A percentile compares a stretch with the other conserved stretches of the same genome.
phyloP scores from a whole-genome alignment of 345 rosid genomes.

The Hypericum androsaemum region DNA sequence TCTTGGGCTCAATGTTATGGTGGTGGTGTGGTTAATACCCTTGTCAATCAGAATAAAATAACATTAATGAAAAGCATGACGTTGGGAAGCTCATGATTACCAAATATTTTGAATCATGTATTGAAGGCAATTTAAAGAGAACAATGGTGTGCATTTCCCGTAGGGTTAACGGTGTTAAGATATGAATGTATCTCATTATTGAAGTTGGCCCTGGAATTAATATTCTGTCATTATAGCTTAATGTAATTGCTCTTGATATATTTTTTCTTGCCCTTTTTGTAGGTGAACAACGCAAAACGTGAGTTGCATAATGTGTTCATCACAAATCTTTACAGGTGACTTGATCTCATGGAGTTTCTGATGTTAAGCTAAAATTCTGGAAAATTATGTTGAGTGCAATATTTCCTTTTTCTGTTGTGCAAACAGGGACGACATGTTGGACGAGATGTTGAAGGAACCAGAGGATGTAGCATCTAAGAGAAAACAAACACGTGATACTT shows the following conservation, averaged over 20 bases:
- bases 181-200: too few relatives aligned
- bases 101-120: too few relatives aligned
- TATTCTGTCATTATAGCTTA: slow-evolving; percentile 3
- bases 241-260: neutral
- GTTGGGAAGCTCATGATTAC: too few relatives aligned
- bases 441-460: slow-evolving; percentile 32
- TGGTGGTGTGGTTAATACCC: too few relatives aligned
- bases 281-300: slow-evolving; percentile 35
- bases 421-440: slow-evolving; percentile 26
- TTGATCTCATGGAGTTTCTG: neutral
- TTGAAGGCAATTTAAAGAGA: too few relatives aligned
- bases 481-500: slow-evolving; percentile 14
- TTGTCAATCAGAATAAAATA: too few relatives aligned
- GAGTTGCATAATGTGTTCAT: slow-evolving; percentile 26
- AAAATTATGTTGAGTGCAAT: neutral
- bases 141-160: too few relatives aligned
- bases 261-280: neutral
- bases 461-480: slow-evolving; percentile 19
- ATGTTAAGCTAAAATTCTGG: neutral
- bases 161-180: too few relatives aligned
- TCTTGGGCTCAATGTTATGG: too few relatives aligned
- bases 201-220: too few relatives aligned
- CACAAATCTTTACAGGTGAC: slow-evolving; percentile 23
- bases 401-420: neutral
- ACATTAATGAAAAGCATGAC: too few relatives aligned